Conservation (phyloP, 257 asterid species). For the Handroanthus guayacan region DNA sequence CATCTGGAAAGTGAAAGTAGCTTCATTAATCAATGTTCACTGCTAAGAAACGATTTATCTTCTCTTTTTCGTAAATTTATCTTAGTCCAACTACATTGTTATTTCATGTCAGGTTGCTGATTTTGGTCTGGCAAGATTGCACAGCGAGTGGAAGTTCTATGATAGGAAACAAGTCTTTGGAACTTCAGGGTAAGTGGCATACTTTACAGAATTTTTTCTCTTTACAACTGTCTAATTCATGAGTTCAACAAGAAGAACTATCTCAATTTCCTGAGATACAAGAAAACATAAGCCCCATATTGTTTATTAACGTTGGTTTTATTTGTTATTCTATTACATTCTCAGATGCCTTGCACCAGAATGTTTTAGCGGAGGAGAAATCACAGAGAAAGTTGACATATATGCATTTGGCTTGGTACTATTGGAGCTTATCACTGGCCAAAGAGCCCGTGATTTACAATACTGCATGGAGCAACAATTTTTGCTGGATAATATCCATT, state of each 20-base stretch:
- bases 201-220: constrained; percentile 3
- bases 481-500: constrained; percentile 51
- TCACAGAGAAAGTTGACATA: constrained; percentile 82
- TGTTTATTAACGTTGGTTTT: constrained; percentile 10
- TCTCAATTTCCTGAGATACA: background rate
- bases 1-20: background rate
- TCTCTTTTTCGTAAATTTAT: background rate
- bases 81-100: constrained; percentile 21
- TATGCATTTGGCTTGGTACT: constrained; percentile 81
- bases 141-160: constrained; percentile 66
- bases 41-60: background rate
- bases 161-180: constrained; percentile 59
- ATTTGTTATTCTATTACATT: constrained; percentile 1
- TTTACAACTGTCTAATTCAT: background rate
- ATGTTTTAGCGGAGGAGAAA: constrained; percentile 55
- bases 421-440: constrained; percentile 76
- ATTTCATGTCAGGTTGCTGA: constrained; percentile 70
- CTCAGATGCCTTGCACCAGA: constrained; percentile 87
- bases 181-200: constrained; percentile 61
- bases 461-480: constrained; percentile 53
- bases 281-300: background rate
- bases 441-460: constrained; percentile 58
- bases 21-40: background rate
- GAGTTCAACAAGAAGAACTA: background rate
- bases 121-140: constrained; percentile 85